Percentiles rank a stretch among this genome's conserved stretches.
Conservation (phyloP, 805 yeast species). For the Starmera pachycereana region DNA sequence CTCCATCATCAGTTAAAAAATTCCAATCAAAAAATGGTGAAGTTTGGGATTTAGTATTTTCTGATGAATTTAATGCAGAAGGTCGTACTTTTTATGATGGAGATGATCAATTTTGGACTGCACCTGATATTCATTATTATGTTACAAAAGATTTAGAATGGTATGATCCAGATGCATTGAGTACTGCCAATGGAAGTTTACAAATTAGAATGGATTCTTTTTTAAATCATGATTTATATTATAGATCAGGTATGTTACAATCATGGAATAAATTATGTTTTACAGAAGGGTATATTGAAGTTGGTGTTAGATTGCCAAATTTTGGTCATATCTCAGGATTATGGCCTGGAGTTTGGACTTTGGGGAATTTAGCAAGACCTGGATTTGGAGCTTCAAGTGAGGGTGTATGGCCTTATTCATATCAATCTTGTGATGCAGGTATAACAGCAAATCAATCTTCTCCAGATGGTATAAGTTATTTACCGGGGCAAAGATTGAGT, state of each 20-base stretch:
- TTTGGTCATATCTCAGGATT: constrained; percentile 32
- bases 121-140: constrained; percentile 33
- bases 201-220: constrained; percentile 30
- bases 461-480: constrained; percentile 34
- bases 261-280: constrained; percentile 38
- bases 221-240: constrained; percentile 31
- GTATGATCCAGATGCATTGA: constrained; percentile 40
- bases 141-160: constrained; percentile 41
- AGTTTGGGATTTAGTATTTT: constrained; percentile 31
- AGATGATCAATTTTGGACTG: constrained; percentile 38
- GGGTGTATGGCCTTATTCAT: constrained; percentile 42
- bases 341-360: constrained; percentile 43
- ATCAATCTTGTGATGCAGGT: constrained; percentile 39
- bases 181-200: constrained; percentile 32
- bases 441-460: constrained; percentile 39
- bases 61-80: constrained; percentile 38
- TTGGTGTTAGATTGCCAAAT: constrained; percentile 32
- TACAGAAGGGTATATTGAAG: constrained; percentile 32
- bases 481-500: constrained; percentile 35
- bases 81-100: constrained; percentile 38
- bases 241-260: constrained; percentile 39
- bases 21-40: constrained; percentile 27
- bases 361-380: constrained; percentile 40
- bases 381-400: constrained; percentile 37
- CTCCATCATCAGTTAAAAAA: constrained; percentile 39